These are phyloP conservation scores for Colletotrichum australisinense DNA, from an alignment of 2,329 filamentous ascomycete genomes.

Conservation along the genomic window DNA sequence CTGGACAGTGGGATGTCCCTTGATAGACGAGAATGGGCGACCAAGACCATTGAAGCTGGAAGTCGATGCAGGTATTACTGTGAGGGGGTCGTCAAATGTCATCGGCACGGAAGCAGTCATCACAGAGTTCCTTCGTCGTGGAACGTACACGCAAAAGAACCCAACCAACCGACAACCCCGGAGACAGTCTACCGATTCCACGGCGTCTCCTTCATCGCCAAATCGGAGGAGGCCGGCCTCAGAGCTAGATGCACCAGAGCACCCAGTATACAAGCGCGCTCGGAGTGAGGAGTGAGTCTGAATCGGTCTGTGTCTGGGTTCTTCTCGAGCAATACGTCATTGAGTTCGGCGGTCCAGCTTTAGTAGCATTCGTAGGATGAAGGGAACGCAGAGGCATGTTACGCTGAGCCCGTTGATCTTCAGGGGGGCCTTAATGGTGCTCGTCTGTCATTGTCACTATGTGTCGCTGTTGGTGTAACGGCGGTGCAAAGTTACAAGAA, in stretches of 20 bases:
- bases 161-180: neutral
- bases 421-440: neutral
- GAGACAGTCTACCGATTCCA: neutral
- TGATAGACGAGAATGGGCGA: conserved; percentile 58
- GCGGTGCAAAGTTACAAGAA: neutral
- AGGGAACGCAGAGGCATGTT: neutral
- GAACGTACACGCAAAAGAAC: neutral
- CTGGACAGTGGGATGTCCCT: conserved; percentile 55
- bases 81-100: conserved; percentile 57
- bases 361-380: neutral
- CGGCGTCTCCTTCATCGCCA: neutral
- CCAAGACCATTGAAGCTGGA: conserved; percentile 54
- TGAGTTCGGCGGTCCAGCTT: neutral
- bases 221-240: conserved; percentile 35
- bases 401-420: neutral
- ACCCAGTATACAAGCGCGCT: conserved; percentile 38
- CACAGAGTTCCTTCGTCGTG: conserved; percentile 41
- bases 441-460: neutral
- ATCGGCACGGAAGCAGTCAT: conserved; percentile 50
- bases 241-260: conserved; percentile 35
- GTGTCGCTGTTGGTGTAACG: neutral
- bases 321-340: neutral
- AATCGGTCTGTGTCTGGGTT: neutral
- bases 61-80: conserved; percentile 57
- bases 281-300: conserved; percentile 36